A percentile compares a stretch with the other conserved stretches of the same genome.
These are phyloP conservation scores for Zymoseptoria pseudotritici DNA, from an alignment of 2,329 filamentous ascomycete species.

Conservation along the genomic window DNA sequence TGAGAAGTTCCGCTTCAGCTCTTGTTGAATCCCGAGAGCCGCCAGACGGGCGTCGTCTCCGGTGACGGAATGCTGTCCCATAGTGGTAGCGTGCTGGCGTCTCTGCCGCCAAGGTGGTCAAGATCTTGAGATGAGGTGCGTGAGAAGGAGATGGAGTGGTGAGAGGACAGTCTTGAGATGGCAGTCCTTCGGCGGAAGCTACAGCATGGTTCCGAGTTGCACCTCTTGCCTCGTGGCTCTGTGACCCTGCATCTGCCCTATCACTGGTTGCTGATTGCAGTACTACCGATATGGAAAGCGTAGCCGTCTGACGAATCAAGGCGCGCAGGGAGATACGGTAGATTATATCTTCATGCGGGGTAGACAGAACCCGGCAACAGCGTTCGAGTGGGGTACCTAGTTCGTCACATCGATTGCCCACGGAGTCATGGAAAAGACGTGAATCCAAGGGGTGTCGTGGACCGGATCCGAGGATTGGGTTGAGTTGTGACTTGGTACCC, in stretches of 20 bases:
- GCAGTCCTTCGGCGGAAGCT: background rate
- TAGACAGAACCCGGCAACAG: background rate
- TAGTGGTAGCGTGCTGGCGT: background rate
- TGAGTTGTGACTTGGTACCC: background rate
- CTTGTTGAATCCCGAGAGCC: conserved; percentile 51
- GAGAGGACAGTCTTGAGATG: background rate
- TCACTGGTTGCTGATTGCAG: background rate
- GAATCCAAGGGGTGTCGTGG: background rate
- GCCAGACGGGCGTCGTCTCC: conserved; percentile 46
- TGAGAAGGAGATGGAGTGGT: background rate
- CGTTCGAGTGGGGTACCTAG: too few relatives aligned
- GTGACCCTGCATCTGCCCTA: background rate
- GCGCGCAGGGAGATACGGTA: background rate
- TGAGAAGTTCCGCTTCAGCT: conserved; percentile 52
- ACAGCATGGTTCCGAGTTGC: background rate
- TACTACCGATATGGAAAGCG: background rate
- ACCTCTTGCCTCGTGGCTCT: background rate
- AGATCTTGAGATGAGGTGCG: background rate
- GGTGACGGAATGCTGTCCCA: conserved; percentile 9
- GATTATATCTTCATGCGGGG: background rate
- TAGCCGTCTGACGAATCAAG: background rate
- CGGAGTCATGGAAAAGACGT: background rate
- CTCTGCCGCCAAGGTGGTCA: background rate
- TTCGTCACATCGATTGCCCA: too few relatives aligned
- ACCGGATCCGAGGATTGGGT: background rate